Evolutionary conservation across 1,284 basidiomycete species (phyloP).

Genomic region (Waitea zeae): DNA sequence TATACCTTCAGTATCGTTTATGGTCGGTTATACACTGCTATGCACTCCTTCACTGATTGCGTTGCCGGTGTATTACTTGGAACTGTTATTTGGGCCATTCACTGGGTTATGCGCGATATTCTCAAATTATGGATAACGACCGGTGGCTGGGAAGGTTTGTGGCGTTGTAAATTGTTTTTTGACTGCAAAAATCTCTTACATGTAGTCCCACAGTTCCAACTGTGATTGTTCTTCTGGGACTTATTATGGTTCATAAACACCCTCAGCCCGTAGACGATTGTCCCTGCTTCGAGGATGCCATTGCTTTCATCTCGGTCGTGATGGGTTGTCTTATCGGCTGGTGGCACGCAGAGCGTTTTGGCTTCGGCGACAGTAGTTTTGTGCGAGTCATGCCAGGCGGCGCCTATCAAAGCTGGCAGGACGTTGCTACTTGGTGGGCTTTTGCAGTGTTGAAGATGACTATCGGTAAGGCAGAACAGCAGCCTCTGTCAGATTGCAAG

Average conservation of each 20-base stretch:
- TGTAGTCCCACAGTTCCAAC: conserved; percentile 36
- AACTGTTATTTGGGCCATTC: conserved; percentile 42
- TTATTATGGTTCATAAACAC: conserved; percentile 74
- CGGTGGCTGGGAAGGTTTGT: conserved; percentile 35
- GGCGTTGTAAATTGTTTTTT: neutral
- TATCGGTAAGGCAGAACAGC: no score
- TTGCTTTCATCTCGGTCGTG: conserved; percentile 78
- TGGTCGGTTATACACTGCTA: conserved; percentile 81
- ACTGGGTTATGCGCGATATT: conserved; percentile 18
- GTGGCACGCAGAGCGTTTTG: conserved; percentile 32
- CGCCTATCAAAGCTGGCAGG: conserved; percentile 28
- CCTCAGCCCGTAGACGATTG: conserved; percentile 92
- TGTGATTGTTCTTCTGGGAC: conserved; percentile 42
- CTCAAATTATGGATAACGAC: conserved; percentile 33
- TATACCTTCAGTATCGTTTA: conserved; percentile 74
- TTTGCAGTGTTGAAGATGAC: conserved; percentile 44
- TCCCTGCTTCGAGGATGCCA: conserved; percentile 96
- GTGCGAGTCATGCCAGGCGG: conserved; percentile 37
- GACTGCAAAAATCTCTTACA: neutral
- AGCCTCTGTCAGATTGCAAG: no score
- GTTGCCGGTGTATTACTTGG: conserved; percentile 51
- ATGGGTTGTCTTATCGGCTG: conserved; percentile 59
- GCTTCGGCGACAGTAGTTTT: conserved; percentile 15
- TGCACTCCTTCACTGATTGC: conserved; percentile 81
- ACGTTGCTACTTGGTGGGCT: conserved; percentile 34